Evolutionary conservation across 1,284 basidiomycete species (phyloP).

Genomic region (Ceratorhiza oryzae-sativae): DNA sequence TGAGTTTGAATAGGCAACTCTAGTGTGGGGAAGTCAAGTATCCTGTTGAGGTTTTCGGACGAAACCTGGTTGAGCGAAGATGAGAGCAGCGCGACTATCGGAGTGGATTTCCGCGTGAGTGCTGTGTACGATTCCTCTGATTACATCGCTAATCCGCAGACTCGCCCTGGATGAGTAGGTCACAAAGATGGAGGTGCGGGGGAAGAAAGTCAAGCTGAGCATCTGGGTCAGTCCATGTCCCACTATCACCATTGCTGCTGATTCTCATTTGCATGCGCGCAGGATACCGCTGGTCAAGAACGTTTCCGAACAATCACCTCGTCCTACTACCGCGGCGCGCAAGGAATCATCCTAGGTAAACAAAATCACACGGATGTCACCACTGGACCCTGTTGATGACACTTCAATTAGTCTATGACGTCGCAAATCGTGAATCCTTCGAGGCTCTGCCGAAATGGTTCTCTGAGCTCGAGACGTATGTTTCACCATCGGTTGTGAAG

Average conservation of each 20-base stretch:
- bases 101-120: conserved; percentile 79
- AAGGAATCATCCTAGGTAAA: conserved; percentile 73
- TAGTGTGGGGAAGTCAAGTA: conserved; percentile 89
- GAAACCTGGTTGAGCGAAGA: conserved; percentile 96
- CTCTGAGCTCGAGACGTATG: conserved; percentile 93
- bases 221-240: conserved; percentile 69
- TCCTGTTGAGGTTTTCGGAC: conserved; percentile 93
- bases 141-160: not conserved
- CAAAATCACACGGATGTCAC: conserved; percentile 19
- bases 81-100: conserved; percentile 94
- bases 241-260: not conserved
- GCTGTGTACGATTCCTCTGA: not conserved
- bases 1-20: conserved; percentile 67
- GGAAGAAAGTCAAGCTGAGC: conserved; percentile 79
- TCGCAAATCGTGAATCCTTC: conserved; percentile 88
- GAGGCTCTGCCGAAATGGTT: conserved; percentile 94
- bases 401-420: conserved; percentile 80
- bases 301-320: conserved; percentile 91
- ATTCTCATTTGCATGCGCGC: conserved; percentile 4
- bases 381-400: not conserved
- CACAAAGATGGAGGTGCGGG: conserved; percentile 82
- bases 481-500: conserved; percentile 86
- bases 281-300: conserved; percentile 93
- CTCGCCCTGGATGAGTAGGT: conserved; percentile 56
- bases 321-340: conserved; percentile 91